Percentiles rank a stretch among this genome's conserved stretches.
These are phyloP conservation scores for Simplicillium aogashimaense DNA, from an alignment of 2,329 filamentous ascomycete genomes.

Conservation along the genomic window DNA sequence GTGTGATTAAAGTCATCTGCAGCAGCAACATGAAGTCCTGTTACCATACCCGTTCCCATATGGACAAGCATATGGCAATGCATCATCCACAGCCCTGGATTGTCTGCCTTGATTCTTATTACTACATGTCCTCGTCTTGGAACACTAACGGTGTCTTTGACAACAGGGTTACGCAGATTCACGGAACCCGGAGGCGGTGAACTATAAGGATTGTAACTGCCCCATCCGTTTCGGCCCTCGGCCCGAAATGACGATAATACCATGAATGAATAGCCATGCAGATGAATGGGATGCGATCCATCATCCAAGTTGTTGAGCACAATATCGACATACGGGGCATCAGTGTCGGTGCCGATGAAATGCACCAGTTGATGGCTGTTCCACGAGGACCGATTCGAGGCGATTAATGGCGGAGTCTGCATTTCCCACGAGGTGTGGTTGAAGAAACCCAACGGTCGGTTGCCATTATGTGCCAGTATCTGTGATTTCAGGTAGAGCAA, in stretches of 20 bases:
- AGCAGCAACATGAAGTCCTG: constrained; percentile 14
- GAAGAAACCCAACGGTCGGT: constrained; percentile 14
- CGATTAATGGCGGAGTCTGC: constrained; percentile 11
- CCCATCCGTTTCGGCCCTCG: constrained; percentile 11
- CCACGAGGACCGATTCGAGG: constrained; percentile 11
- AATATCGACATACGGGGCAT: constrained; percentile 13
- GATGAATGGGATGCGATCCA: constrained; percentile 28
- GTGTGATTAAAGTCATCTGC: constrained; percentile 4
- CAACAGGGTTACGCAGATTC: constrained; percentile 11
- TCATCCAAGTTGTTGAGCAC: constrained; percentile 23
- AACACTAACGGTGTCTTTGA: constrained; percentile 29
- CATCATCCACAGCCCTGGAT: constrained; percentile 17
- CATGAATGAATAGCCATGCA: constrained; percentile 48
- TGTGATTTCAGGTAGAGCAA: constrained; percentile 13
- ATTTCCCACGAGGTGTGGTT: constrained; percentile 16
- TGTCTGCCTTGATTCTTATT: constrained; percentile 13
- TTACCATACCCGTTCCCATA: constrained; percentile 15
- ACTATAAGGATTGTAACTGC: constrained; percentile 15
- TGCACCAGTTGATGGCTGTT: constrained; percentile 13
- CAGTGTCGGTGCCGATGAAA: constrained; percentile 6
- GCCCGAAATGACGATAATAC: constrained; percentile 17
- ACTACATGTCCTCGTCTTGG: constrained; percentile 18
- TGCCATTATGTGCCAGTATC: constrained; percentile 10
- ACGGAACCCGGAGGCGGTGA: constrained; percentile 1
- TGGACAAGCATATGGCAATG: constrained; percentile 19